Base-by-base conservation (phyloP, 1,284 basidiomycete species). In the Grifola frondosa region DNA sequence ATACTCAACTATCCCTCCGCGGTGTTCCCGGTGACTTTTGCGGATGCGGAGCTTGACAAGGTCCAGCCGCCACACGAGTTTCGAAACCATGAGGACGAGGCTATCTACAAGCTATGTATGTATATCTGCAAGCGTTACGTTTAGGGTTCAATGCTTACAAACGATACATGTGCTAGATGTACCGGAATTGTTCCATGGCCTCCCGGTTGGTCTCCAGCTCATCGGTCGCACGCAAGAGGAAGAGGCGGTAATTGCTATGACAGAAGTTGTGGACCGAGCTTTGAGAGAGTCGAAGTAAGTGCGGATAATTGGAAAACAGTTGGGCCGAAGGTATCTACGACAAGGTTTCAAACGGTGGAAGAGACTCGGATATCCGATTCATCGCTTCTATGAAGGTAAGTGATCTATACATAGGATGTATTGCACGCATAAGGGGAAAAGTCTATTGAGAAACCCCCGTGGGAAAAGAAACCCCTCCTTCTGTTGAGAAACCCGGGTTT, bases 161-260 rank as follows among this genome's bases (percentile, higher is more conserved):
- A 17, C 22, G 30, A 28, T 9, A 5, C 19, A 21, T 9, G 12
- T n/a, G 30, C 6, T 46, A 75, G 74, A 78, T 57, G 67, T 74
- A 34, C 67, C 75, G 7, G 62, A 71, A 26, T 55, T 69, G 39
- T 70, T 71, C 44, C 56, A 63, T 16, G 70, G 71, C 26, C 71
- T 74, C 1, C 77, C 79, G 0, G 68, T 79, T 1, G 65, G 65
- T 4, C 53, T 81, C 17, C 78, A 80, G 59, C 50, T 78, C 2
- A 63, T 78, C 8, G 75, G 73, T 0, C 57, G 69, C 35, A 70
- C 71, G 25, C 66, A 71, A 10, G 74, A 80, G 58, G 75, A 78
- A 47, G 75, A 77, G 50, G 73, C 70, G 2, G 67, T 75, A 10
- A 59, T 75, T 21, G 68, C 59, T 1, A 69, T 72, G 63, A 61